Percentiles rank a stretch among this genome's conserved stretches.
Conservation (phyloP, 176 grass and related monocot genomes). For the Zea luxurians region DNA sequence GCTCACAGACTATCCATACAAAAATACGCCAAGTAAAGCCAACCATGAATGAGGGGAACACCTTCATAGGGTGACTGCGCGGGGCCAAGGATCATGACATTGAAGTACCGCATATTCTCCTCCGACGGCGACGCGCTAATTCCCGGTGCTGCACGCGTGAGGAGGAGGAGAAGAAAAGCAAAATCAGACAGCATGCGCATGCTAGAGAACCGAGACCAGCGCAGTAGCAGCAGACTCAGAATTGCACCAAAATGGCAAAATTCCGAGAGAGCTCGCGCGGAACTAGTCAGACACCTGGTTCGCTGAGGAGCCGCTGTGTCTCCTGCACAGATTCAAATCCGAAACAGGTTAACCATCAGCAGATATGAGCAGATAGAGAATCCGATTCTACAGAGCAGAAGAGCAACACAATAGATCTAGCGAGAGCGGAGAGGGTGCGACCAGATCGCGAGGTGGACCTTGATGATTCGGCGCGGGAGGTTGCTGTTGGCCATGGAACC, state of each 20-base stretch:
- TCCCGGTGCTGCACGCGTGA: conserved; percentile 62
- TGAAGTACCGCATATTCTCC: conserved; percentile 97
- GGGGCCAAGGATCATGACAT: conserved; percentile 93
- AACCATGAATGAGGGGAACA: conserved; percentile 5
- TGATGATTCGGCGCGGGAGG: conserved; percentile 94
- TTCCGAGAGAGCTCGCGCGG: not conserved
- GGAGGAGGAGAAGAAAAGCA: not conserved
- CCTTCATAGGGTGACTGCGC: conserved; percentile 81
- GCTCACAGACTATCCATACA: not conserved
- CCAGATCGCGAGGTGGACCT: conserved; percentile 50
- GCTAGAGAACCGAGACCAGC: not conserved
- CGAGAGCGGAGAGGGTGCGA: conserved; percentile 2
- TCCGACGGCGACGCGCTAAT: conserved; percentile 91
- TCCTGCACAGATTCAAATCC: conserved; percentile 67
- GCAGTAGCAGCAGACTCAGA: not conserved
- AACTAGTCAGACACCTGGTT: conserved; percentile 53
- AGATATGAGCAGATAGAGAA: not conserved
- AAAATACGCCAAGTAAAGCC: not conserved
- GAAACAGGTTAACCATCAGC: conserved; percentile 13
- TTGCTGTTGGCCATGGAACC: conserved; percentile 83
- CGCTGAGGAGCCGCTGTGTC: conserved; percentile 89
- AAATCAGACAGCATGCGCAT: conserved; percentile 1
- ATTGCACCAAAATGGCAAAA: conserved; percentile 25
- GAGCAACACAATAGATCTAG: conserved; percentile 15
- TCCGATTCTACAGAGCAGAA: not conserved